A percentile compares a stretch with the other conserved stretches of the same genome.
phyloP scores from a whole-genome alignment of 1,284 basidiomycete species.

The Amylostereum areolatum region DNA sequence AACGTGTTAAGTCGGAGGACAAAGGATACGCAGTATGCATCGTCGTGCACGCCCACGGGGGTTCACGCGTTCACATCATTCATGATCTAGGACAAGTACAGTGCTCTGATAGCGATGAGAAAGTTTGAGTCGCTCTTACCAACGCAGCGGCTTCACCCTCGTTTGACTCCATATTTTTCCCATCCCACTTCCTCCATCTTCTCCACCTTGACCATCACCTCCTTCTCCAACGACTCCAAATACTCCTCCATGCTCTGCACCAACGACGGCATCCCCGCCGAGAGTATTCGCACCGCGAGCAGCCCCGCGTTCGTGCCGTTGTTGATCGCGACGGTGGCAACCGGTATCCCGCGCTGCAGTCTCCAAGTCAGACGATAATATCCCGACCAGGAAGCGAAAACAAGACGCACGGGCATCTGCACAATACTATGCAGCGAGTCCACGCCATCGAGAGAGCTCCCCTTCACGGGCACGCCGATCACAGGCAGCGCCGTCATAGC shows the following conservation, averaged over 20 bases:
- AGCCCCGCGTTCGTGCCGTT: conserved; percentile 93
- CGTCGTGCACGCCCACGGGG: too few species aligned
- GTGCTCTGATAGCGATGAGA: too few species aligned
- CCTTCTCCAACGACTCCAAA: conserved; percentile 68
- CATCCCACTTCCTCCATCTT: conserved; percentile 78
- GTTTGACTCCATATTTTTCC: conserved; percentile 69
- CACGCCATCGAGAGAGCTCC: conserved; percentile 90
- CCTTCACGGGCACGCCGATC: conserved; percentile 96
- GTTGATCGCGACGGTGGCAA: conserved; percentile 97
- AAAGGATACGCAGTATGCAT: too few species aligned
- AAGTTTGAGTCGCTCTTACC: too few species aligned
- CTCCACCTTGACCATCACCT: conserved; percentile 83
- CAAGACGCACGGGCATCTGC: conserved; percentile 86
- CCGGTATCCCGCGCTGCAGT: conserved; percentile 85
- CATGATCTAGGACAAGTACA: too few species aligned
- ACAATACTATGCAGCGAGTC: conserved; percentile 97
- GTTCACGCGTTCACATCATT: too few species aligned
- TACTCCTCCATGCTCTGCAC: conserved; percentile 72
- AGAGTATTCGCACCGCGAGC: conserved; percentile 86
- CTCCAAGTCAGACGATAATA: conserved; percentile 2
- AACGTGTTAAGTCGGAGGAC: too few species aligned
- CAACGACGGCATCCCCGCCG: conserved; percentile 66
- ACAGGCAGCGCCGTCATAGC: conserved; percentile 91
- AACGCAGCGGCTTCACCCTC: conserved; percentile 6
- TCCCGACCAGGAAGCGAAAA: background rate